Evolutionary conservation across 2,329 filamentous ascomycete genomes (phyloP).

Genomic region (Myrmaecium sp.): DNA sequence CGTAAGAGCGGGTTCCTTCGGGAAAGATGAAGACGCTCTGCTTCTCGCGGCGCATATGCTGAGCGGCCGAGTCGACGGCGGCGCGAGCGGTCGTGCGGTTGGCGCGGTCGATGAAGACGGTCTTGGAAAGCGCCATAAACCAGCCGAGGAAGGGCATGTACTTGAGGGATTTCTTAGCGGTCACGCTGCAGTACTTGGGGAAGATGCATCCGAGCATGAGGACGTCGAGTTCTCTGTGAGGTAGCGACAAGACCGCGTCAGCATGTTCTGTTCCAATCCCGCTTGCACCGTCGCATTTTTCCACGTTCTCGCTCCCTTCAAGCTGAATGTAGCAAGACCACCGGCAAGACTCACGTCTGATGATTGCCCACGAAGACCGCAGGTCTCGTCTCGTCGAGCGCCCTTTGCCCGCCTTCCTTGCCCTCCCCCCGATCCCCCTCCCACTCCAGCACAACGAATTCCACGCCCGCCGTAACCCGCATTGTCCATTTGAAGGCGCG

Average conservation of each 20-base stretch:
- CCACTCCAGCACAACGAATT: constrained; percentile 52
- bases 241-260: constrained; percentile 7
- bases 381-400: constrained; percentile 37
- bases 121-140: constrained; percentile 76
- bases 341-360: constrained; percentile 50
- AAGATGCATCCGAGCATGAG: constrained; percentile 80
- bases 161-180: constrained; percentile 73
- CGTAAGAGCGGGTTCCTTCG: constrained; percentile 86
- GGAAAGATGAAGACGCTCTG: constrained; percentile 72
- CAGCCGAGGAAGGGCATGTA: constrained; percentile 73
- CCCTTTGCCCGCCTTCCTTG: constrained; percentile 13
- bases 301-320: no score
- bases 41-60: constrained; percentile 52
- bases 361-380: constrained; percentile 91
- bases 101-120: constrained; percentile 87
- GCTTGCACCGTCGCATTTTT: not conserved
- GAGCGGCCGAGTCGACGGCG: constrained; percentile 69
- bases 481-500: constrained; percentile 69
- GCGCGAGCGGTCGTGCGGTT: constrained; percentile 68
- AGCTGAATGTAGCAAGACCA: no score
- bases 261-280: constrained; percentile 1
- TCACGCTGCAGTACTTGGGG: constrained; percentile 81
- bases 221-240: constrained; percentile 67
- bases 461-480: constrained; percentile 56
- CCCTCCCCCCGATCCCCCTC: constrained; percentile 9